Conservation (phyloP, 169 alveolate genomes). For the Eimeria maxima region DNA sequence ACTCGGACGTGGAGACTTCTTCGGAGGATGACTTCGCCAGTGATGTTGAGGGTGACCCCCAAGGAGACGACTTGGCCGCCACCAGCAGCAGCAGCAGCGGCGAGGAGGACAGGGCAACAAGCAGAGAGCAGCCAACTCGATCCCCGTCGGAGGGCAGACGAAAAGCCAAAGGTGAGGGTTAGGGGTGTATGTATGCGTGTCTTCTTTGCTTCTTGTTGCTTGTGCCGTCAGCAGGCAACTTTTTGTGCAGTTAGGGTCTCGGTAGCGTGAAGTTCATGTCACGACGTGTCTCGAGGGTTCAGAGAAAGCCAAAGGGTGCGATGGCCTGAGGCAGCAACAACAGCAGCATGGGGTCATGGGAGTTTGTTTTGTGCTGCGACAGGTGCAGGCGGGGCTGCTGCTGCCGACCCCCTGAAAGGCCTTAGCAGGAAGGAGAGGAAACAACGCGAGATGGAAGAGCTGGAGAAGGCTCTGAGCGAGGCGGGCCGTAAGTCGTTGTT, state of each 20-base stretch:
- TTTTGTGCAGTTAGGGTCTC: background rate
- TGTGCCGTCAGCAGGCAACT: background rate
- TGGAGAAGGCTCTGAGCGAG: constrained; percentile 59
- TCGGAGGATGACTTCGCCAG: constrained; percentile 62
- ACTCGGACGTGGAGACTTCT: constrained; percentile 55
- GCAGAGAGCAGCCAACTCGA: constrained; percentile 39
- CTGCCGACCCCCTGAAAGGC: constrained; percentile 59
- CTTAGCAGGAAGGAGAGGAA: constrained; percentile 64
- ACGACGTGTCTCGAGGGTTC: background rate
- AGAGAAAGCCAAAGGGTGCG: background rate
- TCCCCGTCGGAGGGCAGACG: constrained; percentile 54
- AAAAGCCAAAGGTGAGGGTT: constrained; percentile 56
- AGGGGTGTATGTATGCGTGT: background rate
- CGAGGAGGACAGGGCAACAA: constrained; percentile 4
- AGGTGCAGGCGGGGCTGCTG: constrained; percentile 42
- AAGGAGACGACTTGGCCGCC: constrained; percentile 36
- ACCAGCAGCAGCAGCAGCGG: constrained; percentile 63
- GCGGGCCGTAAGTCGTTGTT: constrained; percentile 41
- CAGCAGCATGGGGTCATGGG: background rate
- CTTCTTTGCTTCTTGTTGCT: background rate
- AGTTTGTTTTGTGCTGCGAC: background rate
- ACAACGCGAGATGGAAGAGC: constrained; percentile 67
- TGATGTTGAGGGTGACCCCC: constrained; percentile 28
- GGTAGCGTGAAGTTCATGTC: background rate
- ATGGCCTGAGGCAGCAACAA: background rate